Evolutionary conservation across 257 asterid species (phyloP).

Genomic region (Haberlea rhodopensis): DNA sequence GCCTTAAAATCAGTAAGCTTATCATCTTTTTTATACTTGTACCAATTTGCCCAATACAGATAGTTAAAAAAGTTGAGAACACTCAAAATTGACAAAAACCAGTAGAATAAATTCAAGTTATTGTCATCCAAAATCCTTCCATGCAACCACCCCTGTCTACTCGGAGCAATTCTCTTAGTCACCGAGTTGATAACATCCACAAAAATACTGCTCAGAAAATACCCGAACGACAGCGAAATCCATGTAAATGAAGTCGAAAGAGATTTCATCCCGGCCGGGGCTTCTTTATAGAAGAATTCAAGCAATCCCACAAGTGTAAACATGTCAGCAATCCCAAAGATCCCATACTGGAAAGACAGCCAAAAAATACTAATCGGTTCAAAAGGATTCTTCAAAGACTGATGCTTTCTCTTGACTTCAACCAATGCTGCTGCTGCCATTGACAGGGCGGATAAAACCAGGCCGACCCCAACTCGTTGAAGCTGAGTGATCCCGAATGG

Average conservation of each 20-base stretch:
- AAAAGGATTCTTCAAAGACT: conserved; percentile 23
- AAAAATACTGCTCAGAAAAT: conserved; percentile 55
- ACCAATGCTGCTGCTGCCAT: conserved; percentile 57
- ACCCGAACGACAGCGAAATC: conserved; percentile 56
- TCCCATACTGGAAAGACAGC: conserved; percentile 59
- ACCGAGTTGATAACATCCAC: conserved; percentile 44
- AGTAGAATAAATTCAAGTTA: conserved; percentile 50
- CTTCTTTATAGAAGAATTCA: conserved; percentile 69
- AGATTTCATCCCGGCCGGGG: conserved; percentile 65
- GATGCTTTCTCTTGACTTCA: conserved; percentile 42
- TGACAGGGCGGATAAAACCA: conserved; percentile 59
- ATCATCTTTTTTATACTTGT: conserved; percentile 44
- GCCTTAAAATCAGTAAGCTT: not conserved
- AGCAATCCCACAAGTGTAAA: conserved; percentile 59
- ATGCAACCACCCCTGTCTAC: conserved; percentile 53
- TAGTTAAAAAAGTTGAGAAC: conserved; percentile 57
- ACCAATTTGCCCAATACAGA: conserved; percentile 64
- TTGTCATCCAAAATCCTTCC: conserved; percentile 49
- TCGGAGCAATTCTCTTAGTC: conserved; percentile 39
- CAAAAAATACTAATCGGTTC: conserved; percentile 59
- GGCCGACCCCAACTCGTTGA: conserved; percentile 73
- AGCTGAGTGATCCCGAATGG: conserved; percentile 72
- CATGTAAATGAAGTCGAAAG: conserved; percentile 66
- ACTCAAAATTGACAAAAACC: conserved; percentile 59
- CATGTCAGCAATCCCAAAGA: conserved; percentile 74